phyloP scores from a whole-genome alignment of 208 protist species.

The Leishmania gerbilli region DNA sequence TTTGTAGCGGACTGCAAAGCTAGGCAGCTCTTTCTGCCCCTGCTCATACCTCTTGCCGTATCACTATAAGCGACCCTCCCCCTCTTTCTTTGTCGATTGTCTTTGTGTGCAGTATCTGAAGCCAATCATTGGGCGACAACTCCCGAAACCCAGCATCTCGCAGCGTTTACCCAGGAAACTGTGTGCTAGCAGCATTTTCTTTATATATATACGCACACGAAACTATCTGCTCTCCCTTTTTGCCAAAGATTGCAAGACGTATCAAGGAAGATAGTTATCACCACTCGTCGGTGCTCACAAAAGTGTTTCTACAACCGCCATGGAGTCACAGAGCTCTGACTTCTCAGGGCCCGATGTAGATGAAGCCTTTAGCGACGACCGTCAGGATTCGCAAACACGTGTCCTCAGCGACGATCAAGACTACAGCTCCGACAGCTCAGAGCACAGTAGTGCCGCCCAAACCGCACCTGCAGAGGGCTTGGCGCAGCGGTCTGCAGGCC shows the following conservation, averaged over 20 bases:
- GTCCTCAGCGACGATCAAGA: conserved; percentile 28
- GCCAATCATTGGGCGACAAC: neutral
- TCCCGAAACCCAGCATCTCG: neutral
- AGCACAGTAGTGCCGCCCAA: conserved; percentile 6
- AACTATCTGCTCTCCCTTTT: neutral
- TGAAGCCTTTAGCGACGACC: conserved; percentile 3
- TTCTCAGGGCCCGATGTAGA: conserved; percentile 18
- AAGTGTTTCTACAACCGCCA: neutral
- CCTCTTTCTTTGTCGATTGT: too few relatives aligned
- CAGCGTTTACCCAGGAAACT: neutral
- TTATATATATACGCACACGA: neutral
- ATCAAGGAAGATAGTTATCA: neutral
- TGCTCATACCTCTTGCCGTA: neutral
- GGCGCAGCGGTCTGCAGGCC: conserved; percentile 11
- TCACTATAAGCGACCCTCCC: neutral
- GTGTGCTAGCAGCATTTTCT: neutral
- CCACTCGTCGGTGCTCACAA: neutral
- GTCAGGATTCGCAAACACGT: conserved; percentile 8
- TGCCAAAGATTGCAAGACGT: neutral
- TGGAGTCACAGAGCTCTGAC: neutral
- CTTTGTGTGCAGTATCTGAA: neutral
- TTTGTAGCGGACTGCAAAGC: conserved; percentile 86
- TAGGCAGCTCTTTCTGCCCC: neutral
- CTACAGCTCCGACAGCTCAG: conserved; percentile 41
- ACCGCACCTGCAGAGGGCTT: neutral